phyloP scores from a whole-genome alignment of 139 green algal species.

The Coccomyxa sp. region DNA sequence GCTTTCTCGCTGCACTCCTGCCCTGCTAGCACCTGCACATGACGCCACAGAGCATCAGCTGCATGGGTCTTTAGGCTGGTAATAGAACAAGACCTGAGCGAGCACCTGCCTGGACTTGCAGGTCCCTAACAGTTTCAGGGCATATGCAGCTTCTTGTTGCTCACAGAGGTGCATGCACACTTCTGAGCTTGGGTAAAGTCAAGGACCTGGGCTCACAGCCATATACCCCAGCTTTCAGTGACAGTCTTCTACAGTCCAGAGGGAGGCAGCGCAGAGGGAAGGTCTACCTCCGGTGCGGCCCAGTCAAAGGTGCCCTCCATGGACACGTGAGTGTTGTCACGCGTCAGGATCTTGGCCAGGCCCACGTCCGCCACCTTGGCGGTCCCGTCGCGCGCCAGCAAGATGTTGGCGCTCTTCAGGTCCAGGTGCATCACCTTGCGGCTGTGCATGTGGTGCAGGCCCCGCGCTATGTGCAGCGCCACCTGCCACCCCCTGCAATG shows the following conservation, averaged over 20 bases:
- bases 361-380: constrained; percentile 18
- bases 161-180: too few species aligned
- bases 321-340: constrained; percentile 1
- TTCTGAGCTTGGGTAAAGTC: too few species aligned
- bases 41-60: too few species aligned
- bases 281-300: constrained; percentile 12
- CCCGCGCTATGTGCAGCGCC: constrained; percentile 32
- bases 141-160: too few species aligned
- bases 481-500: constrained; percentile 14
- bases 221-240: too few species aligned
- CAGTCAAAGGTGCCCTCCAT: constrained; percentile 21
- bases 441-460: constrained; percentile 28
- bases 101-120: too few species aligned
- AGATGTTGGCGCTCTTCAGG: constrained; percentile 32
- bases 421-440: constrained; percentile 16
- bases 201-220: too few species aligned
- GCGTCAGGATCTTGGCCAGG: constrained; percentile 29
- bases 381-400: constrained; percentile 18
- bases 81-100: too few species aligned
- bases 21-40: constrained; percentile 39
- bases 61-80: too few species aligned
- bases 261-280: neutral
- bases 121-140: too few species aligned
- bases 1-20: constrained; percentile 21
- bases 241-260: neutral